A percentile compares a stretch with the other conserved stretches of the same genome.
Conservation (phyloP, 164 flowering plant species). For the Stephania cephalantha region DNA sequence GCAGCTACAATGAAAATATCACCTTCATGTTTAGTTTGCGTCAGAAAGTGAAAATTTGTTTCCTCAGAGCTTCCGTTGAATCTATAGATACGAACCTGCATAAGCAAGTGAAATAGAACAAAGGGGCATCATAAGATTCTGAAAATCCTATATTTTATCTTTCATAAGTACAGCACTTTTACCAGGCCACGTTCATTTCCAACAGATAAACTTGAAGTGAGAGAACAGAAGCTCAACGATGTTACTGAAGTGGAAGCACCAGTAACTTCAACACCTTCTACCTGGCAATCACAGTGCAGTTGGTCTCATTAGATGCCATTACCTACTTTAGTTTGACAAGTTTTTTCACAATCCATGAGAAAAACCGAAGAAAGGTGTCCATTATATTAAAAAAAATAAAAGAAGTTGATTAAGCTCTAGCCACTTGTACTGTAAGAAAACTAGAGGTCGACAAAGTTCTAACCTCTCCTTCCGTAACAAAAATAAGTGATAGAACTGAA, state of each 20-base stretch:
- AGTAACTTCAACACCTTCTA: constrained; percentile 38
- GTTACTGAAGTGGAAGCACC: constrained; percentile 54
- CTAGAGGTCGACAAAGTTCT: constrained; percentile 17
- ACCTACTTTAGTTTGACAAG: neutral
- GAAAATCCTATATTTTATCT: neutral
- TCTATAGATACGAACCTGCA: constrained; percentile 57
- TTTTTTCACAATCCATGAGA: neutral
- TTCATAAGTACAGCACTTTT: constrained; percentile 22
- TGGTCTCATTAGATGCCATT: constrained; percentile 4
- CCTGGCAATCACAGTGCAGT: constrained; percentile 38
- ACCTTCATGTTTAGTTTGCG: constrained; percentile 41
- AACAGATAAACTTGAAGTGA: constrained; percentile 51
- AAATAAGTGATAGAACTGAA: constrained; percentile 52
- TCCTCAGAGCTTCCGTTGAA: constrained; percentile 33
- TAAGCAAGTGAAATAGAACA: constrained; percentile 13
- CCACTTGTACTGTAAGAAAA: constrained; percentile 41
- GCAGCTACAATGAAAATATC: neutral
- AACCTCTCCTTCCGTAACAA: constrained; percentile 53
- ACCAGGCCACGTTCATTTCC: constrained; percentile 86
- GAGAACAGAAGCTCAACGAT: constrained; percentile 50
- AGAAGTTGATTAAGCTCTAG: constrained; percentile 23
- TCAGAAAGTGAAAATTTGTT: constrained; percentile 41
- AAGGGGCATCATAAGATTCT: constrained; percentile 1
- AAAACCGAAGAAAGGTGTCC: constrained; percentile 5
- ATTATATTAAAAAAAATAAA: constrained; percentile 1